A percentile compares a stretch with the other conserved stretches of the same genome.
These are phyloP conservation scores for Coccomyxa subellipsoidea DNA, from an alignment of 163 green algal genomes.

Conservation along the genomic window DNA sequence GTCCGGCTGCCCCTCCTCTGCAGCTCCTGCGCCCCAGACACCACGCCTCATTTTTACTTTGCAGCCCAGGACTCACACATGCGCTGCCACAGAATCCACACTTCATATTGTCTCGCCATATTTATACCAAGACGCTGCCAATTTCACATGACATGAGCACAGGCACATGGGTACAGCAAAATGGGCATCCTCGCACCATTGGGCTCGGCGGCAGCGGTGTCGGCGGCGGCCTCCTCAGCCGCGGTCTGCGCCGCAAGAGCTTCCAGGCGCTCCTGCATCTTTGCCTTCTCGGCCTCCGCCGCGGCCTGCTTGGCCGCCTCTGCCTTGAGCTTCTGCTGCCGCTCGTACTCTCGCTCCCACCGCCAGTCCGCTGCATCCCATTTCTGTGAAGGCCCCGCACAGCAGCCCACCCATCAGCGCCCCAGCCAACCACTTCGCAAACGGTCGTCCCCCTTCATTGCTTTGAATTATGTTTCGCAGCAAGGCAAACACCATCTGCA, in stretches of 20 bases:
- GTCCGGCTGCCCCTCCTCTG: not conserved
- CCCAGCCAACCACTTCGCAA: too few relatives aligned
- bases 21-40: not conserved
- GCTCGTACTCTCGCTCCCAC: slow-evolving; percentile 44
- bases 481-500: too few relatives aligned
- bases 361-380: slow-evolving; percentile 35
- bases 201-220: too few relatives aligned
- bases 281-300: not conserved
- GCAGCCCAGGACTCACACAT: too few relatives aligned
- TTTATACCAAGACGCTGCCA: too few relatives aligned
- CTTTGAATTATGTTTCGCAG: too few relatives aligned
- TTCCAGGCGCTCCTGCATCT: not conserved
- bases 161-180: too few relatives aligned
- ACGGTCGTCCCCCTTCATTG: too few relatives aligned
- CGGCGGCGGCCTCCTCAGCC: not conserved
- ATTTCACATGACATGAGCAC: too few relatives aligned
- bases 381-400: not conserved
- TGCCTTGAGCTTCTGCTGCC: slow-evolving; percentile 14
- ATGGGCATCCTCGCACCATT: not conserved
- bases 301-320: slow-evolving; percentile 13
- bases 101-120: too few relatives aligned
- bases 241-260: not conserved
- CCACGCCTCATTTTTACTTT: not conserved
- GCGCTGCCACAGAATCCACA: too few relatives aligned
- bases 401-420: not conserved